Evolutionary conservation across 768 basidiomycete genomes (phyloP).

Genomic region (Suillus luteus): DNA sequence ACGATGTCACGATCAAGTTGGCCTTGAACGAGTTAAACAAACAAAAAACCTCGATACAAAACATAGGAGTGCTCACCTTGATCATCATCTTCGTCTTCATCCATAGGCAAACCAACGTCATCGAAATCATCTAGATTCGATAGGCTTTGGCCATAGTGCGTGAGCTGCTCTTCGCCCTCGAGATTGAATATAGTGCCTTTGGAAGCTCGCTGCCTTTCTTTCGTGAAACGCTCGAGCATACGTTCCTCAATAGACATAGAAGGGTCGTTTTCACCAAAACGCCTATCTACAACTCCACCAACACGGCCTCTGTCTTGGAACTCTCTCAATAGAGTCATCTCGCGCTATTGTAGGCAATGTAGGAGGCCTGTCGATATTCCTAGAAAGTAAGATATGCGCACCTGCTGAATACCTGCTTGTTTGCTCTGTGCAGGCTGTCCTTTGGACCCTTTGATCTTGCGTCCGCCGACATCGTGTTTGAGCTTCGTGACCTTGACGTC

Average conservation of each 20-base stretch:
- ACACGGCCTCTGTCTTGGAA: slow-evolving; percentile 77
- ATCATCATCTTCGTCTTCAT: slow-evolving; percentile 54
- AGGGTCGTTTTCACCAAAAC: slow-evolving; percentile 95
- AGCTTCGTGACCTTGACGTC: slow-evolving; percentile 90
- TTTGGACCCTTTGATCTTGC: slow-evolving; percentile 77
- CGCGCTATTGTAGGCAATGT: slow-evolving; percentile 5
- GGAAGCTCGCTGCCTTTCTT: slow-evolving; percentile 78
- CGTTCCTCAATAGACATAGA: slow-evolving; percentile 93
- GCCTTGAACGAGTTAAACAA: slow-evolving; percentile 40
- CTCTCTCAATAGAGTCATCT: slow-evolving; percentile 77
- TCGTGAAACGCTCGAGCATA: slow-evolving; percentile 95
- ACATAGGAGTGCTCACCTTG: slow-evolving; percentile 37
- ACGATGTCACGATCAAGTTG: slow-evolving; percentile 72
- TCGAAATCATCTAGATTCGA: slow-evolving; percentile 87
- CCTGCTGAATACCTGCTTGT: slow-evolving; percentile 3
- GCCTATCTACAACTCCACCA: slow-evolving; percentile 89
- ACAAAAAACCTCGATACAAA: background rate
- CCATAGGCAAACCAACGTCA: slow-evolving; percentile 53
- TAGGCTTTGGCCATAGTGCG: slow-evolving; percentile 88
- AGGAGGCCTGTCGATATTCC: background rate
- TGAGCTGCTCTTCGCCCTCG: slow-evolving; percentile 89
- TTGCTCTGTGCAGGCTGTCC: slow-evolving; percentile 82
- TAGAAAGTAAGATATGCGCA: background rate
- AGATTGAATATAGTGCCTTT: slow-evolving; percentile 84
- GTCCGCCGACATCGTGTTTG: slow-evolving; percentile 90